phyloP scores from a whole-genome alignment of 1,284 basidiomycete species.

The Rhizoctonia solani region DNA sequence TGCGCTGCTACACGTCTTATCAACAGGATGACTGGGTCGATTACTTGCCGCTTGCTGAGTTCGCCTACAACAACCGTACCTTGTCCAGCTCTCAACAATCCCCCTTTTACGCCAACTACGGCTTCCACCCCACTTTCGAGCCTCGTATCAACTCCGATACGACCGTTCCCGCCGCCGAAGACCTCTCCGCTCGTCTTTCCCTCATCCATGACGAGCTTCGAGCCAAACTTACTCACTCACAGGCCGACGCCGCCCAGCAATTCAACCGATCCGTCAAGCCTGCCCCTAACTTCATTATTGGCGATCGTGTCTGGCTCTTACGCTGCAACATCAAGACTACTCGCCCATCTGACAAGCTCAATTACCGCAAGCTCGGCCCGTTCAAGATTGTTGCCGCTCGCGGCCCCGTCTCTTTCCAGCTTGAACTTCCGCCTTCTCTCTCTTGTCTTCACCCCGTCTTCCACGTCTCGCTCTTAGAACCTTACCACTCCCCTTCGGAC shows the following conservation, averaged over 20 bases:
- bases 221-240: slow-evolving; percentile 43
- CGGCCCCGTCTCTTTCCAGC: slow-evolving; percentile 39
- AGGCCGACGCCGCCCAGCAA: slow-evolving; percentile 42
- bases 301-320: slow-evolving; percentile 48
- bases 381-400: slow-evolving; percentile 44
- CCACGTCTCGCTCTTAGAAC: slow-evolving; percentile 50
- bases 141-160: slow-evolving; percentile 43
- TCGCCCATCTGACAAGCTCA: slow-evolving; percentile 49
- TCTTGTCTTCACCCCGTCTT: slow-evolving; percentile 47
- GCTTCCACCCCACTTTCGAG: slow-evolving; percentile 45
- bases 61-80: slow-evolving; percentile 38
- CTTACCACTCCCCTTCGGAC: slow-evolving; percentile 40
- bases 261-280: slow-evolving; percentile 1
- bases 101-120: slow-evolving; percentile 52
- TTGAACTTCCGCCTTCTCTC: slow-evolving; percentile 39
- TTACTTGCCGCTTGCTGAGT: slow-evolving; percentile 40
- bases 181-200: slow-evolving; percentile 41
- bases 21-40: slow-evolving; percentile 41
- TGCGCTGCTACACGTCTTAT: slow-evolving; percentile 39
- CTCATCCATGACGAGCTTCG: slow-evolving; percentile 42
- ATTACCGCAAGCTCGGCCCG: slow-evolving; percentile 48
- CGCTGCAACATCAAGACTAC: slow-evolving; percentile 48
- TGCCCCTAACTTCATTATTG: slow-evolving; percentile 44
- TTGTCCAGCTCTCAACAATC: slow-evolving; percentile 40
- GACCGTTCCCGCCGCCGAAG: slow-evolving; percentile 39